phyloP scores from a whole-genome alignment of 495 filamentous ascomycete genomes.

The Xylaria cubensis region DNA sequence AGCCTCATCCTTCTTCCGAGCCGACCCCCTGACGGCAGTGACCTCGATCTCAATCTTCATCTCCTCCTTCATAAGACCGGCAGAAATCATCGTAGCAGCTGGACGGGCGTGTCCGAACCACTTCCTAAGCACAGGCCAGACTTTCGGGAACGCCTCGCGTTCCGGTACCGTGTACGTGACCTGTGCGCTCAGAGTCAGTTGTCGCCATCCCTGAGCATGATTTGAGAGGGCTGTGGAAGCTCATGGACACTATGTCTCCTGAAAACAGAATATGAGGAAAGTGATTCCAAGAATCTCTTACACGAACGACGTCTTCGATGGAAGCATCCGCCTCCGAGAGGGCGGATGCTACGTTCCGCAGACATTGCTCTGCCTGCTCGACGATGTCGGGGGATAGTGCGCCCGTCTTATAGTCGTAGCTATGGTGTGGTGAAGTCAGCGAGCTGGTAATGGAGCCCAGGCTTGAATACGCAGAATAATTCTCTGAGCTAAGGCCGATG shows the following conservation, averaged over 20 bases:
- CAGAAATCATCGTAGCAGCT: conserved; percentile 51
- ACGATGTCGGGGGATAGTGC: conserved; percentile 40
- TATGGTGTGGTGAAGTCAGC: conserved; percentile 19
- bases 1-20: conserved; percentile 1
- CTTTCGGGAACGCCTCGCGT: conserved; percentile 39
- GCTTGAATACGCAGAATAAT: neutral
- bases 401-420: conserved; percentile 49
- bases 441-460: neutral
- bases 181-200: too few relatives aligned
- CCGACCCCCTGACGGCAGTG: conserved; percentile 37
- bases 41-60: conserved; percentile 55
- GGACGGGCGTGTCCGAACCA: conserved; percentile 47
- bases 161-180: conserved; percentile 48
- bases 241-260: too few relatives aligned
- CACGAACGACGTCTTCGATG: conserved; percentile 46
- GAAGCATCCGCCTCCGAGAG: conserved; percentile 41
- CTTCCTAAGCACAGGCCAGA: conserved; percentile 45
- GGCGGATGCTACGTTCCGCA: conserved; percentile 44
- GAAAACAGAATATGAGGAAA: too few relatives aligned
- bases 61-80: conserved; percentile 47
- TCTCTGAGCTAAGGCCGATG: neutral
- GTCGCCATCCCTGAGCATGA: too few relatives aligned
- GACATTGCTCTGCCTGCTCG: conserved; percentile 45
- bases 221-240: too few relatives aligned
- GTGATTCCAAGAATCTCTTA: too few relatives aligned